These are phyloP conservation scores for Phellopilus nigrolimitatus DNA, from an alignment of 1,284 basidiomycete species.

Conservation along the genomic window DNA sequence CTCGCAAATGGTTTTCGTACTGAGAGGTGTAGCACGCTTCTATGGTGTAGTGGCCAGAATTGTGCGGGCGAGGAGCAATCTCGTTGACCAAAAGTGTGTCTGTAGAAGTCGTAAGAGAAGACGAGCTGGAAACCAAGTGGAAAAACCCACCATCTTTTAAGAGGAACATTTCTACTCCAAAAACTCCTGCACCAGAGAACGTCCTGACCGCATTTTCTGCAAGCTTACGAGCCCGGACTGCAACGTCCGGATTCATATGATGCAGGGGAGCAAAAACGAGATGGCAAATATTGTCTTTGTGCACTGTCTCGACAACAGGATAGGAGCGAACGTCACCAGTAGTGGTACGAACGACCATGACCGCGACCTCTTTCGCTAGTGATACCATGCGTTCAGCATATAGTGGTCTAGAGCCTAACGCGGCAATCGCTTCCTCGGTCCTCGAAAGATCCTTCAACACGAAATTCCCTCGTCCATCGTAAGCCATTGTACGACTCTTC, in stretches of 20 bases:
- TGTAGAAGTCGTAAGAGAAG: constrained; percentile 29
- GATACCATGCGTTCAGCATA: constrained; percentile 96
- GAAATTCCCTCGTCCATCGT: constrained; percentile 95
- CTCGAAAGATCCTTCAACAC: constrained; percentile 59
- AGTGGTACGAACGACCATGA: constrained; percentile 90
- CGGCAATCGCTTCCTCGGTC: constrained; percentile 58
- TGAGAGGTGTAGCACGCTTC: constrained; percentile 96
- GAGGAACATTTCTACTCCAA: constrained; percentile 98
- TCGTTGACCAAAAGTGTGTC: constrained; percentile 88
- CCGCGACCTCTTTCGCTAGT: constrained; percentile 89
- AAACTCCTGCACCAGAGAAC: constrained; percentile 88
- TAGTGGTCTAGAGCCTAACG: constrained; percentile 62
- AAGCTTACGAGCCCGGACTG: constrained; percentile 59
- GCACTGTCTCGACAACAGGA: constrained; percentile 93
- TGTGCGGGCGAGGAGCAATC: constrained; percentile 98
- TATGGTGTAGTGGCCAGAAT: constrained; percentile 99
- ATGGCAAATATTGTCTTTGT: constrained; percentile 93
- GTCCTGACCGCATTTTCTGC: constrained; percentile 83
- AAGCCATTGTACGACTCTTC: constrained; percentile 91
- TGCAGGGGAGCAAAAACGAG: constrained; percentile 87
- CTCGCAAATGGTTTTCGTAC: constrained; percentile 96
- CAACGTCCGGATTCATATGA: constrained; percentile 52
- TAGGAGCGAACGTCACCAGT: constrained; percentile 80
- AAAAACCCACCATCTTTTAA: constrained; percentile 70
- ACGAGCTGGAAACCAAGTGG: constrained; percentile 4